Percentiles rank a stretch among this genome's conserved stretches.
Conservation (phyloP, 495 filamentous ascomycete genomes). For the Amniculicola lignicola region DNA sequence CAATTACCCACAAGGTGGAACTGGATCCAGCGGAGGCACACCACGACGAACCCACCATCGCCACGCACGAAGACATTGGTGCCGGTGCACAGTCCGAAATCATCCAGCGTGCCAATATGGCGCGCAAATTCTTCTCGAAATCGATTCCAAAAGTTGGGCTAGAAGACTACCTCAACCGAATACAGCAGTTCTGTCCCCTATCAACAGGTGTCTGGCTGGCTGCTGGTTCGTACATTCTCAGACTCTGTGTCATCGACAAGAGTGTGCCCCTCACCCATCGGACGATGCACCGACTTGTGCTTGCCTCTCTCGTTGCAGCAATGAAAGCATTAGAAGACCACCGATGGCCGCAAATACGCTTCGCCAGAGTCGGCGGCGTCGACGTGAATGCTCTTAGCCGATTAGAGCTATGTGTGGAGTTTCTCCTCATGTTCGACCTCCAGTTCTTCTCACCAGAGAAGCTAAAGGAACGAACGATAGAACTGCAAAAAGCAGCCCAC, state of each 20-base stretch:
- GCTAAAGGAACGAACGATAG: slow-evolving; percentile 19
- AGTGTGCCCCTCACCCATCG: slow-evolving; percentile 68
- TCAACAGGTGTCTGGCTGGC: slow-evolving; percentile 96
- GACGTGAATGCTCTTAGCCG: slow-evolving; percentile 71
- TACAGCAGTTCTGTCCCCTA: slow-evolving; percentile 90
- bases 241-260: slow-evolving; percentile 67
- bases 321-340: slow-evolving; percentile 92
- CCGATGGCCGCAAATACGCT: slow-evolving; percentile 75
- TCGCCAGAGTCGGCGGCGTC: slow-evolving; percentile 88
- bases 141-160: slow-evolving; percentile 74
- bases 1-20: slow-evolving; percentile 46
- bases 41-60: slow-evolving; percentile 37
- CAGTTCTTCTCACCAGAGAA: slow-evolving; percentile 27
- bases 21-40: slow-evolving; percentile 46
- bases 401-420: slow-evolving; percentile 70
- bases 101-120: slow-evolving; percentile 74
- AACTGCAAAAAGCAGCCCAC: slow-evolving; percentile 32
- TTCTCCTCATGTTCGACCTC: slow-evolving; percentile 42
- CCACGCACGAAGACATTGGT: slow-evolving; percentile 20
- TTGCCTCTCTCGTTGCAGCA: slow-evolving; percentile 79
- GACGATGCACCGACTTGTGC: slow-evolving; percentile 82
- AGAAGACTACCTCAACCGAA: slow-evolving; percentile 78
- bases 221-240: slow-evolving; percentile 82
- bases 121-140: slow-evolving; percentile 89
- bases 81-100: slow-evolving; percentile 54